Conservation (phyloP, 2,329 filamentous ascomycete genomes). For the Stagonosporopsis tanaceti region DNA sequence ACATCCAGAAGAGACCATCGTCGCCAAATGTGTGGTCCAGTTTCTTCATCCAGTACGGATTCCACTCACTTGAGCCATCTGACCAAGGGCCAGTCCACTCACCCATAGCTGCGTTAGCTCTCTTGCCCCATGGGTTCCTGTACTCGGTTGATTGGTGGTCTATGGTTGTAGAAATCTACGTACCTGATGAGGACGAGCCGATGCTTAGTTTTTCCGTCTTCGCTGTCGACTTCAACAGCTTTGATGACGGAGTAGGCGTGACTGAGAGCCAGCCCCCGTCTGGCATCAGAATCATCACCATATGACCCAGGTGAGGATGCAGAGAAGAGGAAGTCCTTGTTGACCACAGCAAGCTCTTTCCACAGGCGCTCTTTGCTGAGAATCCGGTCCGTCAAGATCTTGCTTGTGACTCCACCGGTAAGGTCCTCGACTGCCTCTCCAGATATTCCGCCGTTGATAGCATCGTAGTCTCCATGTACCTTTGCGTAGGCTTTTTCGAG, state of each 20-base stretch:
- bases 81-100: conserved; percentile 85
- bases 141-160: neutral
- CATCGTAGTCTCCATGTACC: conserved; percentile 79
- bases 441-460: conserved; percentile 73
- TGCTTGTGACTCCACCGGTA: conserved; percentile 73
- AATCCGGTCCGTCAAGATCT: conserved; percentile 72
- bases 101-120: conserved; percentile 43
- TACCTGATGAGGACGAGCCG: conserved; percentile 69
- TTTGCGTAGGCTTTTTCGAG: conserved; percentile 87
- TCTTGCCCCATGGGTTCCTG: conserved; percentile 81
- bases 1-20: conserved; percentile 73
- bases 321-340: conserved; percentile 79
- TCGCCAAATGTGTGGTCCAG: conserved; percentile 77
- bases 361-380: conserved; percentile 82
- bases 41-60: conserved; percentile 75
- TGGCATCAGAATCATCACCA: conserved; percentile 66
- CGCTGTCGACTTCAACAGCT: conserved; percentile 62
- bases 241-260: conserved; percentile 67
- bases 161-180: conserved; percentile 11
- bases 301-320: conserved; percentile 63
- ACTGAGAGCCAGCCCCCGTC: conserved; percentile 52
- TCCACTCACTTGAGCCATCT: conserved; percentile 86
- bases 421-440: conserved; percentile 65
- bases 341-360: conserved; percentile 78
- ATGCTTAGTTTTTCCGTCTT: conserved; percentile 39